phyloP scores from a whole-genome alignment of 192 early-diverging fungal genomes.

The Coemansia sp. region DNA sequence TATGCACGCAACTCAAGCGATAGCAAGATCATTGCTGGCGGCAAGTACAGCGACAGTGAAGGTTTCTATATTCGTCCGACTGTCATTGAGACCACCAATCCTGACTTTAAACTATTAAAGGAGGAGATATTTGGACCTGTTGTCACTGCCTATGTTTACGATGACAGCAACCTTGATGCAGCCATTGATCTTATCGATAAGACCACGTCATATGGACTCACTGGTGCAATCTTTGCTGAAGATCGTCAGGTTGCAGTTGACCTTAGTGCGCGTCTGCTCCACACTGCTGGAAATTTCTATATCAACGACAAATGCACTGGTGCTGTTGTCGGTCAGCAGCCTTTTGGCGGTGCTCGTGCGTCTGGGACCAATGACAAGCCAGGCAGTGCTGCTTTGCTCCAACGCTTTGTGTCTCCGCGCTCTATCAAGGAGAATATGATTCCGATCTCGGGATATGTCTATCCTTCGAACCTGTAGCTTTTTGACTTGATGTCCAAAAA shows the following conservation, averaged over 20 bases:
- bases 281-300: constrained; percentile 97
- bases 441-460: constrained; percentile 71
- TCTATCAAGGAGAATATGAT: constrained; percentile 96
- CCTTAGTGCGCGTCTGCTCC: constrained; percentile 73
- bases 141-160: constrained; percentile 88
- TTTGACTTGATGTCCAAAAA: too few relatives aligned
- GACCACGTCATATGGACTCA: constrained; percentile 86
- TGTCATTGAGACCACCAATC: constrained; percentile 82
- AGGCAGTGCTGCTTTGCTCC: constrained; percentile 74
- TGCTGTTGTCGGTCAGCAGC: constrained; percentile 96
- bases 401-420: constrained; percentile 89
- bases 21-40: constrained; percentile 87
- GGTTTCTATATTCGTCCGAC: constrained; percentile 95
- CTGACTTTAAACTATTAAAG: constrained; percentile 78
- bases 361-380: constrained; percentile 99
- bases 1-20: constrained; percentile 69
- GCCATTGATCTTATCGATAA: constrained; percentile 72
- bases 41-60: constrained; percentile 77
- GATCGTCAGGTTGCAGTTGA: constrained; percentile 76
- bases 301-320: constrained; percentile 99
- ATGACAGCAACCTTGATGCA: constrained; percentile 73
- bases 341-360: constrained; percentile 91
- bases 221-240: constrained; percentile 86
- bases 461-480: constrained; percentile 80
- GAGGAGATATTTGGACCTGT: constrained; percentile 98